Evolutionary conservation across 2,329 filamentous ascomycete species (phyloP).

Genomic region (Microdochium bolleyi): DNA sequence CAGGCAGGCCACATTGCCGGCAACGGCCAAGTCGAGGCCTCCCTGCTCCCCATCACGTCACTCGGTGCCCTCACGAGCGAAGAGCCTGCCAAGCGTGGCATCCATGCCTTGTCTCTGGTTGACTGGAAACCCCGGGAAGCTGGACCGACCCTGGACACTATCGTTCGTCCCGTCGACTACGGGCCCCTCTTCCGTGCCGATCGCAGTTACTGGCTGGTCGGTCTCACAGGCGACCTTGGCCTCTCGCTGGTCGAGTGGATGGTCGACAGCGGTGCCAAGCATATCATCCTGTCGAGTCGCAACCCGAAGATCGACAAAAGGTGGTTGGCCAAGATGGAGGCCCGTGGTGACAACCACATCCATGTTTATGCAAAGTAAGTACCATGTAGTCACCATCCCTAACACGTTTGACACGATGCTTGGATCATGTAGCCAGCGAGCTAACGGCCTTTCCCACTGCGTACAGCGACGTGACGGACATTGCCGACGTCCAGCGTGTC

Average conservation of each 20-base stretch:
- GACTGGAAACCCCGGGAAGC: not conserved
- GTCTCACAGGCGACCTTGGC: constrained; percentile 21
- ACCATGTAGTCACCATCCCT: too few species aligned
- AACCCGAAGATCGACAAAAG: constrained; percentile 16
- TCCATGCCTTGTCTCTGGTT: not conserved
- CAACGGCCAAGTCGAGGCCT: not conserved
- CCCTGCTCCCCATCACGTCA: too few species aligned
- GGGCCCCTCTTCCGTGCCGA: constrained; percentile 1
- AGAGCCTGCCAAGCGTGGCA: not conserved
- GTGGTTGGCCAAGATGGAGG: constrained; percentile 24
- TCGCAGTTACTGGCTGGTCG: constrained; percentile 11
- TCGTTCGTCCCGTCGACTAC: too few species aligned
- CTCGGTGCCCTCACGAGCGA: not conserved
- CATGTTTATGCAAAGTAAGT: too few species aligned
- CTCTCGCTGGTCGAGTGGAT: constrained; percentile 23
- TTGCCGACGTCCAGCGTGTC: constrained; percentile 16
- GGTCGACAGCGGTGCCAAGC: constrained; percentile 16
- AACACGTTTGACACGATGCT: too few species aligned
- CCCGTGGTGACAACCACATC: constrained; percentile 14
- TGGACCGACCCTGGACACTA: too few species aligned
- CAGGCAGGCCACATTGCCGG: not conserved
- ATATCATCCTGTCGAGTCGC: constrained; percentile 24
- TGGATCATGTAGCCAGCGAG: too few species aligned
- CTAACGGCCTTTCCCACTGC: too few species aligned
- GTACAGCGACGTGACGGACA: constrained; percentile 8